Conservation (phyloP, 2,329 filamentous ascomycete genomes). For the Aspergillus neotritici region DNA sequence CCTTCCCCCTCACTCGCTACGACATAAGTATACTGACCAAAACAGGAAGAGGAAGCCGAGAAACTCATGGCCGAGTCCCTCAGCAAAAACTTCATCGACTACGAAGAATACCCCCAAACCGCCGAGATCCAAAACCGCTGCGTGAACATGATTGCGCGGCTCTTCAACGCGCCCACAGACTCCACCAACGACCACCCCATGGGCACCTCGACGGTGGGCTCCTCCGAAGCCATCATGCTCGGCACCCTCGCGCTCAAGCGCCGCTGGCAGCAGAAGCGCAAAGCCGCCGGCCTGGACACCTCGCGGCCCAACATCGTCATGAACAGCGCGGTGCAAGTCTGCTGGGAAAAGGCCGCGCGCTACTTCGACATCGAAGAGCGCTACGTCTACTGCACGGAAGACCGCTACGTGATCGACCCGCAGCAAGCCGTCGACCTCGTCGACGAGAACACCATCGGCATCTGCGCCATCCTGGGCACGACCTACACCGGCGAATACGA, state of each 20-base stretch:
- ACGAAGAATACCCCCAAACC: constrained; percentile 75
- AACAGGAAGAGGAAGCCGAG: constrained; percentile 84
- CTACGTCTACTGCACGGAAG: constrained; percentile 59
- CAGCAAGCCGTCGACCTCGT: constrained; percentile 56
- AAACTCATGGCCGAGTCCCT: constrained; percentile 92
- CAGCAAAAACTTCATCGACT: constrained; percentile 92
- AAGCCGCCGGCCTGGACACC: constrained; percentile 72
- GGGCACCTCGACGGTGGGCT: constrained; percentile 83
- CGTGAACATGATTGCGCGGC: constrained; percentile 80
- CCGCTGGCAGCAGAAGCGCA: constrained; percentile 81
- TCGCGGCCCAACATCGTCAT: constrained; percentile 89
- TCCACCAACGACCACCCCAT: constrained; percentile 59
- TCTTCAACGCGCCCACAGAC: constrained; percentile 71
- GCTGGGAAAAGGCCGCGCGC: constrained; percentile 87
- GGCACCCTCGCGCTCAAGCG: constrained; percentile 81
- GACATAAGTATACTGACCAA: not conserved
- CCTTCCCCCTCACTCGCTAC: not conserved
- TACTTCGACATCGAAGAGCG: constrained; percentile 94
- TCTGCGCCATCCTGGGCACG: constrained; percentile 83
- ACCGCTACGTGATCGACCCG: constrained; percentile 60
- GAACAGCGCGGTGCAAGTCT: constrained; percentile 93
- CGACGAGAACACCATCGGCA: constrained; percentile 76
- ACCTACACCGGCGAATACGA: constrained; percentile 97
- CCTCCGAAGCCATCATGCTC: constrained; percentile 62
- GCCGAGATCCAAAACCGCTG: constrained; percentile 89